Evolutionary conservation across 805 yeast genomes (phyloP), one percentile per base, ranked within the genome.

Genomic region (Teunomyces barrocoloradensis): DNA sequence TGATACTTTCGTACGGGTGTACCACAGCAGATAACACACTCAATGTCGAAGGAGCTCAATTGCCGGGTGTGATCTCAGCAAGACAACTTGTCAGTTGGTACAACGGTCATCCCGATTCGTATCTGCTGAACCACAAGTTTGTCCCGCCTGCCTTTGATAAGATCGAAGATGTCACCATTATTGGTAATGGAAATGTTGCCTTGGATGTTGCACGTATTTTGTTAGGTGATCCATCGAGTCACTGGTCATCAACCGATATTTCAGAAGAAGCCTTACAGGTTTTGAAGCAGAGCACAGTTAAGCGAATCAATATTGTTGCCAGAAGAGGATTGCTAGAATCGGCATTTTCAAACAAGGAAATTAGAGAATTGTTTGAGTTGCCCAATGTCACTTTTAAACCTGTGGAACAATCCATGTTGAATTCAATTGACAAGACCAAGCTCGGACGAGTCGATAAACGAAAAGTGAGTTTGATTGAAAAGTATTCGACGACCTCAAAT

Each of bases 181-280:
- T 94, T n/a, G 99, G 99, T 5, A 92, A 91, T 64, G 99, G 99
- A 40, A 94, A 94, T 61, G 99, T 94, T 13, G 96, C 98, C 0
- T 69, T 94, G 50, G 99, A 94, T 63, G 81, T 94, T 4, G 89
- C 96, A 0, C 72, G 99, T 45, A 74, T 94, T 1, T 68, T 94
- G 29, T 64, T 91, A 47, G 82, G 84, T 4, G 71, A 68, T 39
- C 79, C 85, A 0, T 65, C 73, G 1, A 69, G 69, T 1, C 77
- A 80, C 45, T 82, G 96, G 81, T 49, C 69, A 1, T 55, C 66
- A 0, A 92, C 97, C 0, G 99, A 94, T 65, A 85, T 94, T 15
- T 71, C 87, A 0, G 61, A 69, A 2, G 63, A 68, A 29, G 96
- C 97, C 0, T 64, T 84, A 7, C 69, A 72, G 3, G 63, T 65